A percentile compares a stretch with the other conserved stretches of the same genome.
phyloP scores from a whole-genome alignment of 768 basidiomycete species.

The Chalciporus chontae region DNA sequence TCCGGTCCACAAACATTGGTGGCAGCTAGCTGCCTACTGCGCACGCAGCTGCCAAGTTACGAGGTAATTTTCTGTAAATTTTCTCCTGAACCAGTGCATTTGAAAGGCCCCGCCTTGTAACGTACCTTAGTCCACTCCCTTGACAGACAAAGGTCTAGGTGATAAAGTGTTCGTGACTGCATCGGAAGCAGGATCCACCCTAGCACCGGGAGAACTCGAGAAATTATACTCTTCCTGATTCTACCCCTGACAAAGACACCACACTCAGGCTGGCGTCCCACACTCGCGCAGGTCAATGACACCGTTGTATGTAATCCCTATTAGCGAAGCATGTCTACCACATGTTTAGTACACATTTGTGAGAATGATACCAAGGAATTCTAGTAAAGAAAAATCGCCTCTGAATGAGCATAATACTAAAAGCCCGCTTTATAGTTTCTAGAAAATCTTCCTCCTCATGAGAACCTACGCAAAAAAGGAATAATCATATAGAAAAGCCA shows the following conservation, averaged over 20 bases:
- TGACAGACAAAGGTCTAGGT: too few relatives aligned
- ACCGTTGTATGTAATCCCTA: conserved; percentile 4
- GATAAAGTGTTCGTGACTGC: too few relatives aligned
- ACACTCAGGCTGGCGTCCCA: too few relatives aligned
- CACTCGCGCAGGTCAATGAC: not conserved
- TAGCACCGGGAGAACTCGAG: not conserved
- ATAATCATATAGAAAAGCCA: conserved; percentile 38
- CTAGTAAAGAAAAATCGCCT: conserved; percentile 10
- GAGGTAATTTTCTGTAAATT: too few relatives aligned
- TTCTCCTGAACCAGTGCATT: too few relatives aligned
- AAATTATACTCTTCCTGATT: conserved; percentile 19
- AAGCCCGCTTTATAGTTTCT: conserved; percentile 22
- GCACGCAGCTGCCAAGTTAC: too few relatives aligned
- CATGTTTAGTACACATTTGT: conserved; percentile 16
- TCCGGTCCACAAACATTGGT: too few relatives aligned
- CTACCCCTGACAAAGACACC: not conserved
- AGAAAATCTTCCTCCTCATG: conserved; percentile 19
- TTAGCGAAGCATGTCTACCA: conserved; percentile 11
- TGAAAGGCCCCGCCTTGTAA: too few relatives aligned
- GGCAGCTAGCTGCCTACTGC: too few relatives aligned
- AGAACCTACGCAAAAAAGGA: conserved; percentile 33
- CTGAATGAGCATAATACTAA: conserved; percentile 11
- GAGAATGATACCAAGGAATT: conserved; percentile 7
- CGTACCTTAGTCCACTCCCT: too few relatives aligned
- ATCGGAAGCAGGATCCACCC: too few relatives aligned